Conservation (phyloP, 1,139 yeast genomes). For the Magnusiomyces starmeri region DNA sequence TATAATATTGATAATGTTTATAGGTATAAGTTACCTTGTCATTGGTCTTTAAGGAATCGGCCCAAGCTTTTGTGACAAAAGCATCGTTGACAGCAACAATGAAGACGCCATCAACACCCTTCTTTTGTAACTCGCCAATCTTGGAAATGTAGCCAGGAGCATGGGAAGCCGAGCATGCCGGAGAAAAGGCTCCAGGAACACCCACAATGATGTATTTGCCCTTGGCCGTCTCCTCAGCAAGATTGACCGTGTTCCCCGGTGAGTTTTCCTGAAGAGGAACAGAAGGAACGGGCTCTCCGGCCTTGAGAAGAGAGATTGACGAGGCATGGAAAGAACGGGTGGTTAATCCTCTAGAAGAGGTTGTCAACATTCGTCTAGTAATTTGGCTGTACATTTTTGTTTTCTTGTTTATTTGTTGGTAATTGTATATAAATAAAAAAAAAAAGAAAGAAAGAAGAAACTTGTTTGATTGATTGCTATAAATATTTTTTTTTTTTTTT, state of each 20-base stretch:
- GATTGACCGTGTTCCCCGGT: slow-evolving; percentile 58
- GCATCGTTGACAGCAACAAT: slow-evolving; percentile 81
- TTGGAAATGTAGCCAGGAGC: slow-evolving; percentile 67
- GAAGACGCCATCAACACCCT: slow-evolving; percentile 55
- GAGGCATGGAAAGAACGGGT: slow-evolving; percentile 28
- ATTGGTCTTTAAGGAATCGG: slow-evolving; percentile 36
- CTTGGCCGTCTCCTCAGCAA: slow-evolving; percentile 47
- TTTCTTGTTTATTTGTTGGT: no score
- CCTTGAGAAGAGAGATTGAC: slow-evolving; percentile 26
- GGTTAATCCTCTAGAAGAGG: no score
- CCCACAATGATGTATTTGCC: slow-evolving; percentile 65
- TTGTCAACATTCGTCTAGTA: no score
- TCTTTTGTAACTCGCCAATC: slow-evolving; percentile 46
- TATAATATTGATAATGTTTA: neutral
- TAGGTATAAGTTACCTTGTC: slow-evolving; percentile 9
- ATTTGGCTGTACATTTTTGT: no score
- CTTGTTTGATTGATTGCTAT: no score
- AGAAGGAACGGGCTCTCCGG: slow-evolving; percentile 46
- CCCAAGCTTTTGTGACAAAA: slow-evolving; percentile 80
- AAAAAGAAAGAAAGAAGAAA: no score
- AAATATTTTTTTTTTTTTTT: no score
- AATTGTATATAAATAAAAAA: no score
- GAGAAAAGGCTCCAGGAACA: slow-evolving; percentile 88
- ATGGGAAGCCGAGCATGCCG: slow-evolving; percentile 73
- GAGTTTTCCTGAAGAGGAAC: slow-evolving; percentile 51